phyloP scores from a whole-genome alignment of 768 basidiomycete genomes.

The Suillus alpinus region DNA sequence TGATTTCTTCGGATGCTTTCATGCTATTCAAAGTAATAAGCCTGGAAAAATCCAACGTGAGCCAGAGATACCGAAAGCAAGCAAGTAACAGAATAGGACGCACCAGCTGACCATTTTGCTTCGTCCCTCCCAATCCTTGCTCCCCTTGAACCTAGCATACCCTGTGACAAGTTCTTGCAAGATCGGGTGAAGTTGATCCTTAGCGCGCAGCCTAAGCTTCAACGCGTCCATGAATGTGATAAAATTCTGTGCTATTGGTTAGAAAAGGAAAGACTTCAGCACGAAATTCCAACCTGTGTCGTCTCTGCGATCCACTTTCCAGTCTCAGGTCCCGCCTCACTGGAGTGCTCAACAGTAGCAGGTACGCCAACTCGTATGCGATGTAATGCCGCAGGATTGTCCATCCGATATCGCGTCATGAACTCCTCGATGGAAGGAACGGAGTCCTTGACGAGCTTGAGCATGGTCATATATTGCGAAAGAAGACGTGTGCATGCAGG shows the following conservation, averaged over 20 bases:
- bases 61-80: background rate
- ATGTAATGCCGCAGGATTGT: slow-evolving; percentile 89
- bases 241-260: slow-evolving; percentile 62
- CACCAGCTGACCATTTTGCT: slow-evolving; percentile 92
- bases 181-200: slow-evolving; percentile 94
- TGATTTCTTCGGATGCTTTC: slow-evolving; percentile 95
- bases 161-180: slow-evolving; percentile 93
- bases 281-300: slow-evolving; percentile 64
- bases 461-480: slow-evolving; percentile 96
- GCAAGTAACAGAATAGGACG: slow-evolving; percentile 20
- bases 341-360: slow-evolving; percentile 94
- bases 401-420: slow-evolving; percentile 89
- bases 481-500: slow-evolving; percentile 93
- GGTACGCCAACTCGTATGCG: slow-evolving; percentile 90
- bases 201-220: slow-evolving; percentile 89
- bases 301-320: slow-evolving; percentile 98
- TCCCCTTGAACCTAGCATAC: slow-evolving; percentile 91
- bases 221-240: slow-evolving; percentile 99
- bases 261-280: background rate
- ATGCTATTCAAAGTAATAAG: slow-evolving; percentile 94
- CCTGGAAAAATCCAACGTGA: slow-evolving; percentile 42
- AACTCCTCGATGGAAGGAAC: slow-evolving; percentile 86
- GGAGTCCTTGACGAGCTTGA: slow-evolving; percentile 90
- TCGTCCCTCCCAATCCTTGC: slow-evolving; percentile 95
- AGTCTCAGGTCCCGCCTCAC: slow-evolving; percentile 88